Evolutionary conservation across 768 basidiomycete genomes (phyloP), one percentile per base, ranked within the genome.

Genomic region (Pleurotus eryngii): DNA sequence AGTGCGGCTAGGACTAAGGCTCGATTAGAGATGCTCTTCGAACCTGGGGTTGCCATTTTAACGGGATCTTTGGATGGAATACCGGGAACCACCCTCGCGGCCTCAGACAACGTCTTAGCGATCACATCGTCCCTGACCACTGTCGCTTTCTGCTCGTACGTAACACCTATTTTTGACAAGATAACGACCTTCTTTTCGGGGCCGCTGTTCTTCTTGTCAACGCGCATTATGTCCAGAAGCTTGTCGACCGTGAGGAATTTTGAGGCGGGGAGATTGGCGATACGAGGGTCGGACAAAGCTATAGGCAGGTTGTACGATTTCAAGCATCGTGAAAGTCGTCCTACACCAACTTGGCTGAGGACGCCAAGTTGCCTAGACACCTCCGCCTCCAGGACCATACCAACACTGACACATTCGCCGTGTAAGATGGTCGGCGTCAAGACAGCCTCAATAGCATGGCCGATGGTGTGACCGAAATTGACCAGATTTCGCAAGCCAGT

Each of bases 391-490:
- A 98, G 84, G 56, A 98, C 89, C 88, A 98, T 98, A 3, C 97
- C 97, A 24, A 98, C 82, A 57, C 89, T 85, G 65, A 99, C 87
- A 64, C 96, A 98, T 72, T 99, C 97, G 43, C 97, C 97, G 64
- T 99, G 97, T 9, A 99, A 84, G 60, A 98, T 89, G 14, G 87
- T 81, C 17, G 96, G 96, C 0, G 96, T 96, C 56, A 98, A 76
- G 39, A 98, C 85, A 6, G 95, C 97, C 74, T 99, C 97, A 65
- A 98, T 95, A 14, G 96, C 97, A 74, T 99, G 97, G 0, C 97
- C 97, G 65, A 99, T 95, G 43, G 90, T 94, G 72, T 99, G 97
- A 1, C 97, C 97, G 67, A 98, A 98, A 74, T 99, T 99, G 77
- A 99, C 96, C 55, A 99, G 86, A 76, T 98, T 98, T 61, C 97